phyloP scores from a whole-genome alignment of 331 rosid species.

The Quercus tomentella region DNA sequence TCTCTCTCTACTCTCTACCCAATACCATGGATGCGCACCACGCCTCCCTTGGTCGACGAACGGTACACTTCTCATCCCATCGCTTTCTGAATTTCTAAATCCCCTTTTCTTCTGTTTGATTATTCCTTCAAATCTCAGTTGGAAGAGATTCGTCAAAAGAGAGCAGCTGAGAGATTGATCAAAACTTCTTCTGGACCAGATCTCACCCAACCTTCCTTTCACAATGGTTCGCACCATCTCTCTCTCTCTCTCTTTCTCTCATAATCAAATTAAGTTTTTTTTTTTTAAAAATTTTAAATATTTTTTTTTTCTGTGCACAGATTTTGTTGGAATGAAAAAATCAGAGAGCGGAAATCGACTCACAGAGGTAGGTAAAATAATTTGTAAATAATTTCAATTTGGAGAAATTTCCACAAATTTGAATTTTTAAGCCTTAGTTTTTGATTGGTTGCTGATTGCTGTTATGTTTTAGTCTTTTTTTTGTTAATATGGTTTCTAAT shows the following conservation, averaged over 20 bases:
- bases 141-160: constrained; percentile 89
- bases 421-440: not conserved
- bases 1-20: not conserved
- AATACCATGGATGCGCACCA: constrained; percentile 70
- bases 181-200: constrained; percentile 83
- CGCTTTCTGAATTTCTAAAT: not conserved
- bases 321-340: constrained; percentile 45
- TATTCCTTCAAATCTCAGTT: constrained; percentile 32
- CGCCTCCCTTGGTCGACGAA: constrained; percentile 81
- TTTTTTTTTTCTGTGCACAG: constrained; percentile 30
- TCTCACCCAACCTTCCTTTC: constrained; percentile 41
- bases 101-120: not conserved
- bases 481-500: not conserved
- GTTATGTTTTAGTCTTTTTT: too few relatives aligned
- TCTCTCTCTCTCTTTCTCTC: not conserved
- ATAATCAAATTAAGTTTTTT: not conserved
- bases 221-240: constrained; percentile 40
- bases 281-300: not conserved
- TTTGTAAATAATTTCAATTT: not conserved
- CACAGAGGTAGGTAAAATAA: constrained; percentile 46
- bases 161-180: constrained; percentile 82
- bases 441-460: not conserved
- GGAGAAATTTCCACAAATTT: not conserved
- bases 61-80: constrained; percentile 40
- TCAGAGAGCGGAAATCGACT: constrained; percentile 69